Percentiles rank a stretch among this genome's conserved stretches.
phyloP scores from a whole-genome alignment of 169 alveolate species.

The Plasmodium adleri region DNA sequence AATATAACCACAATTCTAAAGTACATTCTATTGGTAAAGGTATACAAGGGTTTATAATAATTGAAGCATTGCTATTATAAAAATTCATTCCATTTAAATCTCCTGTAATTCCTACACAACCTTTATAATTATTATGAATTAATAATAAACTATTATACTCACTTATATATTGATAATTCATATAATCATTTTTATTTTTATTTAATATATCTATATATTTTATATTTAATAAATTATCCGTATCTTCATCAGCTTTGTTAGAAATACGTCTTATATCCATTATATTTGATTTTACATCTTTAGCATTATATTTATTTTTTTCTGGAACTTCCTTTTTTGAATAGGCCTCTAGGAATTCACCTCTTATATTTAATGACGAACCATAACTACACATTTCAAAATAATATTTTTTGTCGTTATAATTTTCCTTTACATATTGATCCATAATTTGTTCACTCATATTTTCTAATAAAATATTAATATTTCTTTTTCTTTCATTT shows the following conservation, averaged over 20 bases:
- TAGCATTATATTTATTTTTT: not conserved
- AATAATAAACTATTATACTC: constrained; percentile 11
- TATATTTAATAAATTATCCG: constrained; percentile 16
- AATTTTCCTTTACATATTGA: constrained; percentile 39
- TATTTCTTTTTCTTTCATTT: constrained; percentile 50
- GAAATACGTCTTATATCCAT: too few species aligned
- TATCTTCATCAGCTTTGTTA: not conserved
- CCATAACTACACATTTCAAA: constrained; percentile 51
- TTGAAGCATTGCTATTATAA: constrained; percentile 16
- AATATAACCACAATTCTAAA: constrained; percentile 54
- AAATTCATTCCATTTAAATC: constrained; percentile 65
- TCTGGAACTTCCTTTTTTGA: not conserved
- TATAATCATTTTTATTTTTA: constrained; percentile 22
- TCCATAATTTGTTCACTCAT: constrained; percentile 33
- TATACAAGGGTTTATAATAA: constrained; percentile 25
- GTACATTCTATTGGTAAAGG: constrained; percentile 37
- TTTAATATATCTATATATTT: constrained; percentile 18
- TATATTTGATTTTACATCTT: not conserved
- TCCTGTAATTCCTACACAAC: constrained; percentile 58
- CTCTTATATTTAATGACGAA: constrained; percentile 15
- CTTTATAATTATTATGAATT: constrained; percentile 37
- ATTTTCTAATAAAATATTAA: constrained; percentile 31
- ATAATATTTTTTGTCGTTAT: constrained; percentile 37
- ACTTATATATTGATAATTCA: constrained; percentile 24
- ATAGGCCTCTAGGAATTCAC: not conserved